Evolutionary conservation across 2,329 filamentous ascomycete genomes (phyloP).

Genomic region (Thielaviopsis ethacetica): DNA sequence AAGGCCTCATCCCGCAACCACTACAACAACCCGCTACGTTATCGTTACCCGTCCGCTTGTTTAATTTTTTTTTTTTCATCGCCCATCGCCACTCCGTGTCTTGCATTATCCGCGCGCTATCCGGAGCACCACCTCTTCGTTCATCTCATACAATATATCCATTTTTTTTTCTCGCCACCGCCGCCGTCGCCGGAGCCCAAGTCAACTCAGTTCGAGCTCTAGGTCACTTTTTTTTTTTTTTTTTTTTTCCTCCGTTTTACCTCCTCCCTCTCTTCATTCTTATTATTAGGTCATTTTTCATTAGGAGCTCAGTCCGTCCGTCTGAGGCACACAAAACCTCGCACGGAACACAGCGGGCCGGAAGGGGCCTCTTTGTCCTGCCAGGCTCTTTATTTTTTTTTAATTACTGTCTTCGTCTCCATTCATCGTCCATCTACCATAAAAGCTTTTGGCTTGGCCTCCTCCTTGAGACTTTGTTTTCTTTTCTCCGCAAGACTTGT

Average conservation of each 20-base stretch:
- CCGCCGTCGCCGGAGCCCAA: constrained; percentile 23
- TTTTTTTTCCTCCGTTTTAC: background rate
- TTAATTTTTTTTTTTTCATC: no score
- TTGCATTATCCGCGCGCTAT: background rate
- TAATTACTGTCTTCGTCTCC: background rate
- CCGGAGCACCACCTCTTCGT: background rate
- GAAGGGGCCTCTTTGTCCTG: background rate
- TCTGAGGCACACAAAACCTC: background rate
- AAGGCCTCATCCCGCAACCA: no score
- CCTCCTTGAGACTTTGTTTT: background rate
- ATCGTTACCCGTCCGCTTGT: no score
- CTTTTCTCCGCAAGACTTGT: background rate
- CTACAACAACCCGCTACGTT: no score
- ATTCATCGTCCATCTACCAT: background rate
- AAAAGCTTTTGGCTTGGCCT: background rate
- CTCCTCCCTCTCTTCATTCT: background rate
- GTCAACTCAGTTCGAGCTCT: background rate
- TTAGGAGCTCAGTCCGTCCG: background rate
- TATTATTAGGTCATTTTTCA: background rate
- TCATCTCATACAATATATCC: background rate
- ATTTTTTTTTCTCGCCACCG: background rate
- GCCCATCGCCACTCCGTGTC: background rate
- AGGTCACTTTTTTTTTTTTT: constrained; percentile 22
- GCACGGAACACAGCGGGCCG: background rate
- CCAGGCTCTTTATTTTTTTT: background rate